Evolutionary conservation across 441 rosid genomes (phyloP).

Genomic region (Eutrema salsugineum): DNA sequence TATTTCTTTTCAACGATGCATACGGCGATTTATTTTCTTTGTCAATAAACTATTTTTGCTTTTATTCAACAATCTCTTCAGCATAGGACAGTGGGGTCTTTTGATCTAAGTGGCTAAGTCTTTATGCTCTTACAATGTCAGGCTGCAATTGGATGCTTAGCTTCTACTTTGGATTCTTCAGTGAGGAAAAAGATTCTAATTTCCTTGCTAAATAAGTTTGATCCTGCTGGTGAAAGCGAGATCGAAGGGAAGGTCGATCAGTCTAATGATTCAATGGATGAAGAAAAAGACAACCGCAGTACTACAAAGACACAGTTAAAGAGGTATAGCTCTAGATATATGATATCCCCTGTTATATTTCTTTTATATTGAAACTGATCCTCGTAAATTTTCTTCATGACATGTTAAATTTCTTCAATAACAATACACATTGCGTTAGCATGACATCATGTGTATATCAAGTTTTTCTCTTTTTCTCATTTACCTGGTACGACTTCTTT

Average conservation of each 20-base stretch:
- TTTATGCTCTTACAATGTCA: conserved; percentile 33
- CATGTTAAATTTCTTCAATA: neutral
- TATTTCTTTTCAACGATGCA: neutral
- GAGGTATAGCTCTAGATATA: conserved; percentile 45
- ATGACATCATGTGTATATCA: neutral
- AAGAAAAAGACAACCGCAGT: conserved; percentile 34
- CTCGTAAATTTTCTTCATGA: neutral
- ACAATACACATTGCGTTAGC: neutral
- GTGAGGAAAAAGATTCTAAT: conserved; percentile 53
- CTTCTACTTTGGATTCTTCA: conserved; percentile 75
- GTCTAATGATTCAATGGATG: conserved; percentile 32
- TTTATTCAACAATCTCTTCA: neutral
- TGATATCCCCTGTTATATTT: neutral
- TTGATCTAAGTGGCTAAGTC: neutral
- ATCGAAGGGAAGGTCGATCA: conserved; percentile 31
- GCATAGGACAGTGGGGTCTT: neutral
- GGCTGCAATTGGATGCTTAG: conserved; percentile 86
- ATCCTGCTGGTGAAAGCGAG: conserved; percentile 49
- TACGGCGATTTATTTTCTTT: neutral
- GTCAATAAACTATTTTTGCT: neutral
- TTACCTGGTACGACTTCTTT: neutral
- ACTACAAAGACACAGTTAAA: conserved; percentile 37
- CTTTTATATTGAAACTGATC: neutral
- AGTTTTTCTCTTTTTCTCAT: neutral
- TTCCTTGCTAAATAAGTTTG: conserved; percentile 58